Evolutionary conservation across 495 filamentous ascomycete genomes (phyloP).

Genomic region (Amniculicola lignicola): DNA sequence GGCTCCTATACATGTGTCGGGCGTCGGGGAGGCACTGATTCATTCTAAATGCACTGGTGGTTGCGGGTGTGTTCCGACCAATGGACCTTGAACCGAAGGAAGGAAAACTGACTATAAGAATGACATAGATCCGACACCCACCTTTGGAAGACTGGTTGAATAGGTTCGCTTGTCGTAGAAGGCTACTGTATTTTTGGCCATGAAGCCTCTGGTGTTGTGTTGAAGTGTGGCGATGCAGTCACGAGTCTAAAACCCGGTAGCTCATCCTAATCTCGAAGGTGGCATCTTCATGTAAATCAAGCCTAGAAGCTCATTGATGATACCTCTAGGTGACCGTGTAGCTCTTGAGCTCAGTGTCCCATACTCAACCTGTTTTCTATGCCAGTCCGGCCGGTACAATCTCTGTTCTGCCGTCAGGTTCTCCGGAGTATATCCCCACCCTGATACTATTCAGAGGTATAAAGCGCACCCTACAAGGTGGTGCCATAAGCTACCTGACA

Average conservation of each 20-base stretch:
- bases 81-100: neutral
- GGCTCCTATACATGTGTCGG: constrained; percentile 50
- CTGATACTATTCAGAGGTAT: constrained; percentile 57
- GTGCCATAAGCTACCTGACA: constrained; percentile 49
- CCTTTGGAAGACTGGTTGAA: constrained; percentile 49
- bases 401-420: constrained; percentile 50
- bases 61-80: constrained; percentile 17
- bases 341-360: constrained; percentile 51
- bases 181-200: constrained; percentile 50
- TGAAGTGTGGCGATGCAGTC: constrained; percentile 47
- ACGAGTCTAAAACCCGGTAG: constrained; percentile 43
- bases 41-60: constrained; percentile 24
- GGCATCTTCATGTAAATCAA: too few species aligned
- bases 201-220: constrained; percentile 49
- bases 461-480: constrained; percentile 51
- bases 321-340: constrained; percentile 48
- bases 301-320: too few species aligned
- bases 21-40: constrained; percentile 45
- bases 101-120: neutral
- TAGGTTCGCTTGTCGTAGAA: constrained; percentile 47
- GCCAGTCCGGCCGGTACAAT: constrained; percentile 49
- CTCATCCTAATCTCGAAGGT: too few species aligned
- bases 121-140: constrained; percentile 40
- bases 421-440: constrained; percentile 57
- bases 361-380: constrained; percentile 49